Evolutionary conservation across 2,329 filamentous ascomycete genomes (phyloP).

Genomic region (Penicillium rolfsii): DNA sequence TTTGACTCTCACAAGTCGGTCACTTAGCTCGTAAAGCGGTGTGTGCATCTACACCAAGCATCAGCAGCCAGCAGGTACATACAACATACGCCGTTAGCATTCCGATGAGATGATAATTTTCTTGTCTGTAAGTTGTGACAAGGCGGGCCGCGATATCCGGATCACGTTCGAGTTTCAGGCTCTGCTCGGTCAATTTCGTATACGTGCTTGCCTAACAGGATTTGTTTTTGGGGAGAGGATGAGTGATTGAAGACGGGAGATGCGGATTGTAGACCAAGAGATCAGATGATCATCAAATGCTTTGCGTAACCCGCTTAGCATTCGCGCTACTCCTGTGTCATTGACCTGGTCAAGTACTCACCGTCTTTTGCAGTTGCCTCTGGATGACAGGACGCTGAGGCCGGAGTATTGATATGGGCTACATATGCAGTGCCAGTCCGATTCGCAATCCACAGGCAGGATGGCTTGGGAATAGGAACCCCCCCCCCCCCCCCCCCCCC

Average conservation of each 20-base stretch:
- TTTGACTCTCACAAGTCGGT: not conserved
- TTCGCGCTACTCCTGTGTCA: slow-evolving; percentile 8
- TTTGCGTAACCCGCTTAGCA: slow-evolving; percentile 5
- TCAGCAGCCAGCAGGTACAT: not conserved
- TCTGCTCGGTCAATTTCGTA: not conserved
- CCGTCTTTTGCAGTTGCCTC: slow-evolving; percentile 30
- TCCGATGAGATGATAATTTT: not conserved
- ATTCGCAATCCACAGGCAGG: slow-evolving; percentile 23
- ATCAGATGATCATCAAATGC: slow-evolving; percentile 7
- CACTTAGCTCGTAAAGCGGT: not conserved
- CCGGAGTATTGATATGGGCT: slow-evolving; percentile 28
- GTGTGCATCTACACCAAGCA: not conserved
- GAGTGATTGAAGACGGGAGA: not conserved
- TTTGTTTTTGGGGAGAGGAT: not conserved
- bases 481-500: slow-evolving; percentile 11
- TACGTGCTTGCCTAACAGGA: not conserved
- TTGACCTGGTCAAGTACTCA: slow-evolving; percentile 23
- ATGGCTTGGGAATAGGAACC: slow-evolving; percentile 9
- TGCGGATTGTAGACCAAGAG: not conserved
- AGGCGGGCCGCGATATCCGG: not conserved
- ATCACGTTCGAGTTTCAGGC: not conserved
- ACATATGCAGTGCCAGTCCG: slow-evolving; percentile 22
- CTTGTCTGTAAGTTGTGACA: not conserved
- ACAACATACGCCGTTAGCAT: not conserved
- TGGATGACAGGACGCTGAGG: slow-evolving; percentile 22